These are phyloP conservation scores for Mikania micrantha DNA, from an alignment of 129 eudicot species.

Conservation along the genomic window DNA sequence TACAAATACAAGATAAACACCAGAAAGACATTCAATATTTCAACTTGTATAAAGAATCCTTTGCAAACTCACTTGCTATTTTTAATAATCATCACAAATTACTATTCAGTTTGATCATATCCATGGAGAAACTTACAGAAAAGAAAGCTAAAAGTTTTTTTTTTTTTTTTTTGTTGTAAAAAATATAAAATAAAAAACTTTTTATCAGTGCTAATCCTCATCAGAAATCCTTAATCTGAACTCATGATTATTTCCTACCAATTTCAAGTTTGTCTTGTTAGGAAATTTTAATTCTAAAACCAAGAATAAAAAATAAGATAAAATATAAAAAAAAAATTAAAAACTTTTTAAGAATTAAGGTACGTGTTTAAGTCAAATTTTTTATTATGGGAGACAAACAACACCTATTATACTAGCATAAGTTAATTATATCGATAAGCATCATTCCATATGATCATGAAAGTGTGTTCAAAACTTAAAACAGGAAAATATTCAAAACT, in stretches of 20 bases:
- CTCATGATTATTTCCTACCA: neutral
- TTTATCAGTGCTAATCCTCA: neutral
- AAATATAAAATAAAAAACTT: too few relatives aligned
- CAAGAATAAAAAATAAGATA: neutral
- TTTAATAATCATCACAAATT: neutral
- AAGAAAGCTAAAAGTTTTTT: neutral
- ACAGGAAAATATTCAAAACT: neutral
- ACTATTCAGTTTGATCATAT: neutral
- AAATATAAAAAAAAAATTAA: too few relatives aligned
- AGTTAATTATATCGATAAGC: too few relatives aligned
- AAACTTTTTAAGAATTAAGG: neutral
- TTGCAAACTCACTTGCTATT: neutral
- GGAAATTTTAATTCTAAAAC: neutral
- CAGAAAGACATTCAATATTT: neutral
- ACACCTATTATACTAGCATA: neutral
- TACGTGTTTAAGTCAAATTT: neutral
- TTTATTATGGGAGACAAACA: neutral
- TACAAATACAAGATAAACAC: too few relatives aligned
- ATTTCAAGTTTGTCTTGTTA: neutral
- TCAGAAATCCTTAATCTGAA: neutral
- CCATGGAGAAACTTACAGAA: neutral
- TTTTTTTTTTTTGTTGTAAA: neutral
- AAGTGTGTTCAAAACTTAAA: neutral
- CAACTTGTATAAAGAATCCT: constrained; percentile 3
- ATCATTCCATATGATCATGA: too few relatives aligned